Percentiles rank a stretch among this genome's conserved stretches.
Evolutionary conservation across 306 rosid genomes (phyloP).

Genomic region (Quercus alba): DNA sequence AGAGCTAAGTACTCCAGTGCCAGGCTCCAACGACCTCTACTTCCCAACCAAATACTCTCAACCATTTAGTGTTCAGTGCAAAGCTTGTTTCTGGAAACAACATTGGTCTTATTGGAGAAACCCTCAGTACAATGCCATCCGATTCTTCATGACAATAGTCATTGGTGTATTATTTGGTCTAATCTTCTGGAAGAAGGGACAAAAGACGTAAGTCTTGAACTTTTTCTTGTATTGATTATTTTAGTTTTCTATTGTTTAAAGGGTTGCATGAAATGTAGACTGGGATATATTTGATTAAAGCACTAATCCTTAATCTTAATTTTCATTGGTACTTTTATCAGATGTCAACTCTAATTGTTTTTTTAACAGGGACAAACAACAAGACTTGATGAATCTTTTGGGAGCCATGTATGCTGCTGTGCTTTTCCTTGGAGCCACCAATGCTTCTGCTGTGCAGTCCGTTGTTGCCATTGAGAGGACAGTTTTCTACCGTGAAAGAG

Average conservation of each 20-base stretch:
- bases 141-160: conserved; percentile 39
- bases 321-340: background rate
- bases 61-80: conserved; percentile 47
- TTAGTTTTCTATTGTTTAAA: background rate
- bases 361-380: conserved; percentile 43
- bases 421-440: conserved; percentile 64
- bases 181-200: conserved; percentile 61
- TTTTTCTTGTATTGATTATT: background rate
- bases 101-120: conserved; percentile 79
- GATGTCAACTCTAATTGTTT: background rate
- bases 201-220: conserved; percentile 34
- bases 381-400: conserved; percentile 49
- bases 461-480: conserved; percentile 62
- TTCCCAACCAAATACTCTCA: conserved; percentile 69
- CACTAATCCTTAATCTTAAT: background rate
- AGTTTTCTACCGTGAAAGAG: conserved; percentile 81
- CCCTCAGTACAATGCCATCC: conserved; percentile 47
- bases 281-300: background rate
- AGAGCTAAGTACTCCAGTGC: conserved; percentile 48
- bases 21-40: conserved; percentile 55
- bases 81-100: conserved; percentile 86
- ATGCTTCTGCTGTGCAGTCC: conserved; percentile 56
- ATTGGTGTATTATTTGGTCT: conserved; percentile 55
- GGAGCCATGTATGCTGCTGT: conserved; percentile 70
- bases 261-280: background rate